Conservation (phyloP, 2,329 filamentous ascomycete genomes). For the Metarhizium humberi region DNA sequence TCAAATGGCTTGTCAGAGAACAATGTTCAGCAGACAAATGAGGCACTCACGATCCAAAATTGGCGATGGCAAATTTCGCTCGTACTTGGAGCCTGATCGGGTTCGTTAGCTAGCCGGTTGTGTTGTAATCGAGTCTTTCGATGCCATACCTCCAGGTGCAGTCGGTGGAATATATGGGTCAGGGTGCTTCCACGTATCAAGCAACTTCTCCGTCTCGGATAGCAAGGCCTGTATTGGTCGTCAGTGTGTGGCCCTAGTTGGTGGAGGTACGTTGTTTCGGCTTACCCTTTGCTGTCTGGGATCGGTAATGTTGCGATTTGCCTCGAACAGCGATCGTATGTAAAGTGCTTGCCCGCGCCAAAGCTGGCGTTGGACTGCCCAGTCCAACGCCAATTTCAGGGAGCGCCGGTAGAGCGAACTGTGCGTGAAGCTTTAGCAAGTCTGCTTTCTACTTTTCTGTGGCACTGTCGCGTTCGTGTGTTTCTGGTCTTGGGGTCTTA, state of each 20-base stretch:
- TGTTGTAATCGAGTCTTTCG: not conserved
- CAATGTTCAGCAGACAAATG: not conserved
- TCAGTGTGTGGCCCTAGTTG: not conserved
- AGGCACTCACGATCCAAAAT: constrained; percentile 66
- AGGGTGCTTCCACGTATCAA: constrained; percentile 95
- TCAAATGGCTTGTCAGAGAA: not conserved
- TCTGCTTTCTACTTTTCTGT: not conserved
- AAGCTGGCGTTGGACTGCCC: constrained; percentile 83
- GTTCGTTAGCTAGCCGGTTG: constrained; percentile 7
- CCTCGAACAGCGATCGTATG: constrained; percentile 90
- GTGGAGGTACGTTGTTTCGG: not conserved
- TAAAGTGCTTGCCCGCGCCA: constrained; percentile 97
- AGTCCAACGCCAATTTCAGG: constrained; percentile 88
- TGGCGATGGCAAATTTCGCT: constrained; percentile 79
- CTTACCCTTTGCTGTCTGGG: constrained; percentile 77
- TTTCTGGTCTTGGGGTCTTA: constrained; percentile 22
- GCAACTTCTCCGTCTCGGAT: constrained; percentile 75
- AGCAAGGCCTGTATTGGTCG: constrained; percentile 58
- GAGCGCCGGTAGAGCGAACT: constrained; percentile 83
- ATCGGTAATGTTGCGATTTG: constrained; percentile 76
- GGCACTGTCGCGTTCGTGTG: not conserved
- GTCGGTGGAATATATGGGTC: constrained; percentile 86
- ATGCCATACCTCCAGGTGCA: constrained; percentile 72
- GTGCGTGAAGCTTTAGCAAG: not conserved
- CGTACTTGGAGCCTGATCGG: constrained; percentile 77